A percentile compares a stretch with the other conserved stretches of the same genome.
These are phyloP conservation scores for Venturia pyrina DNA, from an alignment of 2,329 filamentous ascomycete genomes.

Conservation along the genomic window DNA sequence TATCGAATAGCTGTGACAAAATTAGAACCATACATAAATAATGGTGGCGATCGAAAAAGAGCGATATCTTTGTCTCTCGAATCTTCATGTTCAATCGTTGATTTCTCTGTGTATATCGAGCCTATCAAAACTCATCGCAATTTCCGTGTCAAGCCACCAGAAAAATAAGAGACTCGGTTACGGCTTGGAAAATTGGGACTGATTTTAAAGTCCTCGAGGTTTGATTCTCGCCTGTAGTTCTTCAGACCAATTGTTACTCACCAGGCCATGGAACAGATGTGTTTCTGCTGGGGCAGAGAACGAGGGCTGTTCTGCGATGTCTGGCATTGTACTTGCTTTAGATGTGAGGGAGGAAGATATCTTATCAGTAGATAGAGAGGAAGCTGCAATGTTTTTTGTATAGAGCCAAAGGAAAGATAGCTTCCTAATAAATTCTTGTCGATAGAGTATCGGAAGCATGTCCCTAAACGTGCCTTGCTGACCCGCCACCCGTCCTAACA, in stretches of 20 bases:
- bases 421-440: neutral
- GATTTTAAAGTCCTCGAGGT: neutral
- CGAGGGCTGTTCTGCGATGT: constrained; percentile 18
- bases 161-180: neutral
- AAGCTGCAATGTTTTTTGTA: no score
- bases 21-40: neutral
- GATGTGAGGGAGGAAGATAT: no score
- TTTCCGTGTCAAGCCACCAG: neutral
- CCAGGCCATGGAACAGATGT: constrained; percentile 34
- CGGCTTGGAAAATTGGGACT: neutral
- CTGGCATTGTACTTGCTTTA: constrained; percentile 18
- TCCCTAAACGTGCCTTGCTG: neutral
- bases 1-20: constrained; percentile 49
- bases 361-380: no score
- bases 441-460: neutral
- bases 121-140: neutral
- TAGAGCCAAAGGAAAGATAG: neutral
- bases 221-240: neutral
- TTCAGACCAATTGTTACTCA: constrained; percentile 16
- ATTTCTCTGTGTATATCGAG: neutral
- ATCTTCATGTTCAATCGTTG: neutral
- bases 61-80: neutral
- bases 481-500: neutral
- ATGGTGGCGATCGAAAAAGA: neutral
- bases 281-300: constrained; percentile 33